phyloP scores from a whole-genome alignment of 2,329 filamentous ascomycete species.

The Aspergillus ochraceoroseus region DNA sequence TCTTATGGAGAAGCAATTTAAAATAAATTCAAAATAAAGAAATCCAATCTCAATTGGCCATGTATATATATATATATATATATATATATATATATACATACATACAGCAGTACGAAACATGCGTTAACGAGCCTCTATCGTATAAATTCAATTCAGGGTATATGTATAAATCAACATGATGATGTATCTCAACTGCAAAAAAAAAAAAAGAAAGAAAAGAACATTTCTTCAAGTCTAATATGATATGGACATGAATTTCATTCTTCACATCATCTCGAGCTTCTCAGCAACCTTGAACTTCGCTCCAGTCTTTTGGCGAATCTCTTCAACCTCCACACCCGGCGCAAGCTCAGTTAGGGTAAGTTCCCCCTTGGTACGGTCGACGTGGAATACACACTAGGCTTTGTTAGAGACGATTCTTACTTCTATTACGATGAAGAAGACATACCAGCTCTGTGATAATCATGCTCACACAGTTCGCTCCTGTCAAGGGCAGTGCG shows the following conservation, averaged over 20 bases:
- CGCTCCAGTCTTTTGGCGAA: slow-evolving; percentile 65
- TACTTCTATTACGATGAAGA: background rate
- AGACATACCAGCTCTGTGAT: slow-evolving; percentile 65
- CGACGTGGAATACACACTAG: slow-evolving; percentile 69
- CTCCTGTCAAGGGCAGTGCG: slow-evolving; percentile 61
- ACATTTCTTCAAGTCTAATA: no score
- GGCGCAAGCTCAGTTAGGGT: slow-evolving; percentile 63
- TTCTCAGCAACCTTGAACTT: slow-evolving; percentile 59
- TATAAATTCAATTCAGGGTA: no score
- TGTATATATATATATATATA: no score
- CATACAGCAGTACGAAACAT: no score
- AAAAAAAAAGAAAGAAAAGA: no score
- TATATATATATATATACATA: no score
- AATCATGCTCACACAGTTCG: slow-evolving; percentile 63
- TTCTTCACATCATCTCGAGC: slow-evolving; percentile 49
- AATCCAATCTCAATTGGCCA: no score
- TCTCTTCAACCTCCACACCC: slow-evolving; percentile 62
- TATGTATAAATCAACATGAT: background rate
- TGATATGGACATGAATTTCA: no score
- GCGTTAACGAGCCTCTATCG: no score
- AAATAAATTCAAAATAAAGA: no score
- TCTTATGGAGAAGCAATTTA: no score
- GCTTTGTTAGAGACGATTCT: slow-evolving; percentile 1
- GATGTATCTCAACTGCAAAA: no score
- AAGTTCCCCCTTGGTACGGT: slow-evolving; percentile 50